Evolutionary conservation across 2,329 filamentous ascomycete species (phyloP).

Genomic region (Catunica adiposa): DNA sequence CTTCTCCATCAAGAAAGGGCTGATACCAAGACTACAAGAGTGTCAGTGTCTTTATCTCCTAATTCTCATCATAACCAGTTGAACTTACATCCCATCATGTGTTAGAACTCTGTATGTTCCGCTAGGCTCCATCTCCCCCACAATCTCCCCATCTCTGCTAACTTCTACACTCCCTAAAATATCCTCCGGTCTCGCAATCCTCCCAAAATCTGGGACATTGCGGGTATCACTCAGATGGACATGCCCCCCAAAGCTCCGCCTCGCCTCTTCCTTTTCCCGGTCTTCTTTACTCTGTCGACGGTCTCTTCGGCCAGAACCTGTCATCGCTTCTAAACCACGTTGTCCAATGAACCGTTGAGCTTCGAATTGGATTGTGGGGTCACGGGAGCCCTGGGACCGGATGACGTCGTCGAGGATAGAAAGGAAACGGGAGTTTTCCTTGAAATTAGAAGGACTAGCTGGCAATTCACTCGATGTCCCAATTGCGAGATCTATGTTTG

Average conservation of each 20-base stretch:
- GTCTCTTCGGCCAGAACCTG: neutral
- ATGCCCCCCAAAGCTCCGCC: slow-evolving; percentile 43
- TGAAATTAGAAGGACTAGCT: slow-evolving; percentile 43
- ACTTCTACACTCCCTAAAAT: slow-evolving; percentile 54
- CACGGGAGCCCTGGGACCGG: slow-evolving; percentile 35
- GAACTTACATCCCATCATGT: slow-evolving; percentile 49
- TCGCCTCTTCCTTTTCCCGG: slow-evolving; percentile 41
- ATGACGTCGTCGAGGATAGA: slow-evolving; percentile 42
- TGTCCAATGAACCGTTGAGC: slow-evolving; percentile 43
- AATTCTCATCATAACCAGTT: slow-evolving; percentile 11
- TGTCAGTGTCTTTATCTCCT: neutral
- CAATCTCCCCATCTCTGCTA: slow-evolving; percentile 37
- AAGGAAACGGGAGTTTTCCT: slow-evolving; percentile 43
- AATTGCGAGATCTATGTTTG: slow-evolving; percentile 36
- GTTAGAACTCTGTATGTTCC: slow-evolving; percentile 49
- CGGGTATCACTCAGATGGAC: slow-evolving; percentile 48
- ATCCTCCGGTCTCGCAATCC: slow-evolving; percentile 54
- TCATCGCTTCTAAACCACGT: slow-evolving; percentile 23
- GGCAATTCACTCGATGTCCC: slow-evolving; percentile 42
- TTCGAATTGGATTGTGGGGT: slow-evolving; percentile 38
- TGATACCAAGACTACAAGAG: slow-evolving; percentile 31
- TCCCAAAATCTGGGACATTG: slow-evolving; percentile 48
- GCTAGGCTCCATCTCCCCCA: slow-evolving; percentile 41
- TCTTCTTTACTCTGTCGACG: slow-evolving; percentile 24
- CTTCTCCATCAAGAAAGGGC: slow-evolving; percentile 35